Evolutionary conservation across 106 monocot species (phyloP).

Genomic region (Allium cepa): DNA sequence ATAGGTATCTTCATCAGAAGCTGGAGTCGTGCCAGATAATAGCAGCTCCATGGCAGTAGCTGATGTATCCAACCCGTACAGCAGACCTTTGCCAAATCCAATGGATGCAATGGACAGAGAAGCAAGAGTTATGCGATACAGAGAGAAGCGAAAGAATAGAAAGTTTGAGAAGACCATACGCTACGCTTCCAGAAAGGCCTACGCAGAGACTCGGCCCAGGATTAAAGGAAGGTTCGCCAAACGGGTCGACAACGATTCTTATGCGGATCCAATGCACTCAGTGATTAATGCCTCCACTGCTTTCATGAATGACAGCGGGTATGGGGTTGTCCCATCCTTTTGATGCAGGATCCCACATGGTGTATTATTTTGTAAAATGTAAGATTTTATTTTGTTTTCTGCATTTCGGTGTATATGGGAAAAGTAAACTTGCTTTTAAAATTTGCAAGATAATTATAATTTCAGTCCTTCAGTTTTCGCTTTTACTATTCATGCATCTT

Average conservation of each 20-base stretch:
- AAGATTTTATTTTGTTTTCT: background rate
- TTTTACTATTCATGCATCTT: background rate
- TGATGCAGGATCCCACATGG: background rate
- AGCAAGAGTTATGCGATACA: constrained; percentile 58
- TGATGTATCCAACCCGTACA: constrained; percentile 13
- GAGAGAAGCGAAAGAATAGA: constrained; percentile 61
- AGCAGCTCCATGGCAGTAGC: constrained; percentile 6
- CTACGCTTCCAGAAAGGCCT: constrained; percentile 60
- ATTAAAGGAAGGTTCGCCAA: constrained; percentile 64
- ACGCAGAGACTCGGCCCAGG: constrained; percentile 61
- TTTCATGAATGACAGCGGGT: constrained; percentile 24
- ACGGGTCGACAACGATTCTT: constrained; percentile 34
- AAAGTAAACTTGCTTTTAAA: background rate
- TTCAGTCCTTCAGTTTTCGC: background rate
- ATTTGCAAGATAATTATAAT: background rate
- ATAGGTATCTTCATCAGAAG: constrained; percentile 52
- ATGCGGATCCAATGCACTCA: constrained; percentile 2
- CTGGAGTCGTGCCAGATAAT: constrained; percentile 43
- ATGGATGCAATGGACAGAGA: constrained; percentile 28
- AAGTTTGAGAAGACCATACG: constrained; percentile 63
- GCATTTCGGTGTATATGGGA: background rate
- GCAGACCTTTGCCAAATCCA: background rate
- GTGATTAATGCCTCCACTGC: constrained; percentile 18
- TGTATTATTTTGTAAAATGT: background rate
- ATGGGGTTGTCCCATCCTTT: constrained; percentile 40